Evolutionary conservation across 352 stramenopile genomes (phyloP).

Genomic region (Phytophthora ohioensis): DNA sequence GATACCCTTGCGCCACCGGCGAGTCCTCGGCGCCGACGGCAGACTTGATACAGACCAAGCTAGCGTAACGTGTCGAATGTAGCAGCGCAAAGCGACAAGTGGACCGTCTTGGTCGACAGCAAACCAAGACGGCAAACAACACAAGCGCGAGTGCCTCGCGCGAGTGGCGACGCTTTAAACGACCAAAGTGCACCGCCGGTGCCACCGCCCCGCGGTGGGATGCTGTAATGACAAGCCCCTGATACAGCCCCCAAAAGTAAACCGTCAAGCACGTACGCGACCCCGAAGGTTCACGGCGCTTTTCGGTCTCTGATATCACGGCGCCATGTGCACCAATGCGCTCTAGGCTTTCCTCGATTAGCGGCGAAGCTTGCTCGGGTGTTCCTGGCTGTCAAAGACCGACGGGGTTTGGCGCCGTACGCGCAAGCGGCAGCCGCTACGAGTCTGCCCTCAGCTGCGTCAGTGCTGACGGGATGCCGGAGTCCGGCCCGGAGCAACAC

Average conservation of each 20-base stretch:
- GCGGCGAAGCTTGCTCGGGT: not conserved
- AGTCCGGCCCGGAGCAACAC: not conserved
- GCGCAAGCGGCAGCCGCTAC: not conserved
- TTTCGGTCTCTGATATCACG: not conserved
- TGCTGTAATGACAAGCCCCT: no score
- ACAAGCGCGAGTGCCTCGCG: no score
- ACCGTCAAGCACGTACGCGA: constrained; percentile 7
- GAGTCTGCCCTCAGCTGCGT: constrained; percentile 5
- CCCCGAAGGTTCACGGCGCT: constrained; percentile 15
- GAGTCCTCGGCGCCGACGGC: no score
- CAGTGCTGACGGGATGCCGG: not conserved
- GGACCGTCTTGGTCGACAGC: no score
- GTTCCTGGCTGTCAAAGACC: not conserved
- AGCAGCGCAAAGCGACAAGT: no score
- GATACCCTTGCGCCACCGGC: no score
- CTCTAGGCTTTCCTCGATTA: not conserved
- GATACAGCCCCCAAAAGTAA: not conserved
- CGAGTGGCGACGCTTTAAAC: no score
- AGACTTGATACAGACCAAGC: no score
- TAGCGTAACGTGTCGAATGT: no score
- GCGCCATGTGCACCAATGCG: not conserved
- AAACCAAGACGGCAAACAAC: no score
- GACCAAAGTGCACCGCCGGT: no score
- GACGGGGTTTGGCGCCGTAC: not conserved
- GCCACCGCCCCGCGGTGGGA: no score